Evolutionary conservation across 2,329 filamentous ascomycete genomes (phyloP).

Genomic region (Stemphylium beticola): DNA sequence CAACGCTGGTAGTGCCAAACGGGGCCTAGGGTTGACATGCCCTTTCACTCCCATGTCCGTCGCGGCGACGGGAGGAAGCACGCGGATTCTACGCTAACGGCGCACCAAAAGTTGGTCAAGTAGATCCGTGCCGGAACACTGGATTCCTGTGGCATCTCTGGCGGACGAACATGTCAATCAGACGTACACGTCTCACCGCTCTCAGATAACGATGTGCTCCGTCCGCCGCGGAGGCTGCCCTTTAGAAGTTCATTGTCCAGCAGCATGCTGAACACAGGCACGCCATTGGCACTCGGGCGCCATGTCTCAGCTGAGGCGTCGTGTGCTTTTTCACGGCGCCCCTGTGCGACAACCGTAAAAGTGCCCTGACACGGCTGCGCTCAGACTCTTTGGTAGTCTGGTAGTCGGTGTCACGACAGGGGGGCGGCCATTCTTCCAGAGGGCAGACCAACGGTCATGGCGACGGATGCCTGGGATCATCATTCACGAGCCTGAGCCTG

Average conservation of each 20-base stretch:
- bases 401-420: slow-evolving; percentile 16
- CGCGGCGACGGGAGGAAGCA: slow-evolving; percentile 43
- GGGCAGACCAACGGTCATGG: not conserved
- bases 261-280: slow-evolving; percentile 20
- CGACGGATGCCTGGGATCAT: slow-evolving; percentile 11
- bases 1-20: slow-evolving; percentile 21
- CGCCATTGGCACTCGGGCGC: slow-evolving; percentile 26
- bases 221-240: slow-evolving; percentile 10
- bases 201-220: slow-evolving; percentile 18
- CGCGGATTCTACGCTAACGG: slow-evolving; percentile 39
- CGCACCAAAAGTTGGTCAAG: slow-evolving; percentile 33
- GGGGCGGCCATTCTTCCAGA: slow-evolving; percentile 20
- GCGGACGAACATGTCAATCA: slow-evolving; percentile 18
- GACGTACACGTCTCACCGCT: slow-evolving; percentile 28
- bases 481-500: slow-evolving; percentile 12
- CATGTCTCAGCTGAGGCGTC: slow-evolving; percentile 20
- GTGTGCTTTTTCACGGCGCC: slow-evolving; percentile 25
- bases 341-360: slow-evolving; percentile 26
- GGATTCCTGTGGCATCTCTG: slow-evolving; percentile 21
- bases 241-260: slow-evolving; percentile 12
- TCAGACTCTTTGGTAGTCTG: slow-evolving; percentile 12
- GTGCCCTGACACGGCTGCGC: slow-evolving; percentile 5
- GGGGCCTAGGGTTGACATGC: slow-evolving; percentile 25
- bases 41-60: slow-evolving; percentile 26
- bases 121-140: slow-evolving; percentile 37